A percentile compares a stretch with the other conserved stretches of the same genome.
phyloP scores from a whole-genome alignment of 495 filamentous ascomycete species.

The Thermothielavioides terrestris region DNA sequence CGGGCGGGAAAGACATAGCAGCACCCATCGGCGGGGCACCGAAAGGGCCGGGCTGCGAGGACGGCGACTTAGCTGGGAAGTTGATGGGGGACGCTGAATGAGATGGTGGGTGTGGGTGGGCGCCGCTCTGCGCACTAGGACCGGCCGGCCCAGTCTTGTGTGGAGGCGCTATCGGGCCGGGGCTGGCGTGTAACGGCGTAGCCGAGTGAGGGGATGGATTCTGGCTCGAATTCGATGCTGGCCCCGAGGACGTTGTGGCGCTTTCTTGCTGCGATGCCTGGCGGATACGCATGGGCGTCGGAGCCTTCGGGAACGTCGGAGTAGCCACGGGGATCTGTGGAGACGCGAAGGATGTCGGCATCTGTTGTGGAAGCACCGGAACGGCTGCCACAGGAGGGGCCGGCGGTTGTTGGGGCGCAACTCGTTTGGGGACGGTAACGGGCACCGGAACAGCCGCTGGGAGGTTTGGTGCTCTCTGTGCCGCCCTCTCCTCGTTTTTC shows the following conservation, averaged over 20 bases:
- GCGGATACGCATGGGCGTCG: slow-evolving; percentile 66
- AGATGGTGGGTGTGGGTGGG: slow-evolving; percentile 11
- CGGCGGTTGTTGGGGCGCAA: slow-evolving; percentile 20
- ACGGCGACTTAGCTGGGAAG: slow-evolving; percentile 24
- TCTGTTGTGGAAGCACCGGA: slow-evolving; percentile 43
- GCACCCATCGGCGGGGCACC: slow-evolving; percentile 27
- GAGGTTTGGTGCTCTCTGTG: slow-evolving; percentile 31
- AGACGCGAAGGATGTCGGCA: slow-evolving; percentile 48
- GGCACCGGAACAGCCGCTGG: slow-evolving; percentile 27
- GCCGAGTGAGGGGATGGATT: slow-evolving; percentile 56
- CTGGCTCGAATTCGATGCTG: slow-evolving; percentile 49
- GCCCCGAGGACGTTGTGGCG: slow-evolving; percentile 57
- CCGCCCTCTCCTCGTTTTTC: slow-evolving; percentile 39
- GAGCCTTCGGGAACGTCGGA: slow-evolving; percentile 71
- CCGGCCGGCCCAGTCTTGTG: slow-evolving; percentile 27
- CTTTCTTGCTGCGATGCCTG: slow-evolving; percentile 74
- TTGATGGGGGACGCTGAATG: slow-evolving; percentile 19
- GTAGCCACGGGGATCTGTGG: slow-evolving; percentile 72
- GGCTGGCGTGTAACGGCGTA: slow-evolving; percentile 48
- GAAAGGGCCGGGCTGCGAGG: slow-evolving; percentile 33
- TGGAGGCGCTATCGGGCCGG: slow-evolving; percentile 43
- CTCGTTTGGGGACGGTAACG: slow-evolving; percentile 41
- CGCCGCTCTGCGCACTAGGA: slow-evolving; percentile 5
- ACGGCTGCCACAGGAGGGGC: slow-evolving; percentile 41
- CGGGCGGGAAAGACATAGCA: slow-evolving; percentile 26